Evolutionary conservation across 1,139 yeast species (phyloP).

Genomic region (Yamadazyma oceani): DNA sequence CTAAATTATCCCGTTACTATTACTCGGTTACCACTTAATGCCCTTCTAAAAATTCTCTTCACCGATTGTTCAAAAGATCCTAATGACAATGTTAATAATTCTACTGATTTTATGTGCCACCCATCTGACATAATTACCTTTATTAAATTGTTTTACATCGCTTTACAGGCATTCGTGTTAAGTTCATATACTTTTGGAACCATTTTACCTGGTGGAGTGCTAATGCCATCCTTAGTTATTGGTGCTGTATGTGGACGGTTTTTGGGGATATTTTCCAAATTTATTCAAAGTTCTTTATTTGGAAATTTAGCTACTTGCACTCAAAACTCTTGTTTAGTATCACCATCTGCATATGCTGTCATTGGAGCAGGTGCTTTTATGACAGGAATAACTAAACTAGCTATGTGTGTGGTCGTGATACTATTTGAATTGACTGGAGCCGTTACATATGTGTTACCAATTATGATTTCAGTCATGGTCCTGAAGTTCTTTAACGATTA

Average conservation of each 20-base stretch:
- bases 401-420: constrained; percentile 57
- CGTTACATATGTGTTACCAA: constrained; percentile 56
- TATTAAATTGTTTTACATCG: constrained; percentile 44
- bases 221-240: constrained; percentile 67
- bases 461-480: constrained; percentile 57
- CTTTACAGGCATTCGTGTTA: constrained; percentile 52
- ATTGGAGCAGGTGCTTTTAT: constrained; percentile 61
- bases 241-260: constrained; percentile 71
- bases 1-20: constrained; percentile 57
- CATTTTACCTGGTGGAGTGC: constrained; percentile 66
- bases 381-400: constrained; percentile 57
- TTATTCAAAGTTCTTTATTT: constrained; percentile 45
- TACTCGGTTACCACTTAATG: constrained; percentile 55
- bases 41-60: constrained; percentile 58
- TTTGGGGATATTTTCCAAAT: constrained; percentile 59
- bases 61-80: constrained; percentile 53
- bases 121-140: constrained; percentile 26
- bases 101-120: constrained; percentile 39
- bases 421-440: constrained; percentile 63
- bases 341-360: constrained; percentile 62
- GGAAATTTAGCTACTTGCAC: constrained; percentile 50
- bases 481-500: constrained; percentile 52
- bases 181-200: constrained; percentile 61
- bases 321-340: constrained; percentile 50
- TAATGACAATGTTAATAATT: constrained; percentile 18